Evolutionary conservation across 2,329 filamentous ascomycete genomes (phyloP).

Genomic region (Byssothecium circinans): DNA sequence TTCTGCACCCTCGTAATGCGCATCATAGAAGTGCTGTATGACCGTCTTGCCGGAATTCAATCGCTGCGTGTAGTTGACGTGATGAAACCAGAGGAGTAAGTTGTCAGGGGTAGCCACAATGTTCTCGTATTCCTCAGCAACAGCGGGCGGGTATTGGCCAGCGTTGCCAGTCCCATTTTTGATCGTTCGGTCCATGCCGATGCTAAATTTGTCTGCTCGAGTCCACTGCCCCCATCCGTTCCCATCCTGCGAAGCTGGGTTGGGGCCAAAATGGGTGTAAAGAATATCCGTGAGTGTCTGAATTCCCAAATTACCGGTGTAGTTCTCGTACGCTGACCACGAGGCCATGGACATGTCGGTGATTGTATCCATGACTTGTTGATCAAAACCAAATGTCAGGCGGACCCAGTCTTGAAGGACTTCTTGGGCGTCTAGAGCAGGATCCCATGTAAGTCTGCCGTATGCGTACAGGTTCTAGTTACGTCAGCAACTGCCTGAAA

Average conservation of each 20-base stretch:
- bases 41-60: constrained; percentile 67
- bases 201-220: constrained; percentile 59
- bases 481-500: background rate
- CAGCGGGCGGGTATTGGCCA: constrained; percentile 65
- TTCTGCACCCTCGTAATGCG: constrained; percentile 62
- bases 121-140: constrained; percentile 61
- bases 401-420: constrained; percentile 68
- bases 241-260: constrained; percentile 65
- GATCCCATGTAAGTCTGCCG: constrained; percentile 67
- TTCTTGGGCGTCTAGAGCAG: constrained; percentile 50
- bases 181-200: constrained; percentile 74
- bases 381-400: constrained; percentile 64
- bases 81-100: constrained; percentile 73
- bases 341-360: constrained; percentile 67
- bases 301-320: constrained; percentile 69
- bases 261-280: constrained; percentile 68
- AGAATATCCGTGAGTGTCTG: constrained; percentile 71
- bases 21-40: constrained; percentile 67
- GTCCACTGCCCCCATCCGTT: constrained; percentile 76
- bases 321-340: constrained; percentile 72
- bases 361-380: constrained; percentile 60
- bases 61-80: constrained; percentile 66
- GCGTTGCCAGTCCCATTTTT: constrained; percentile 67
- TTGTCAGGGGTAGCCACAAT: constrained; percentile 67
- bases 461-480: constrained; percentile 66